Evolutionary conservation across 2,329 filamentous ascomycete species (phyloP).

Genomic region (Stachybotrys elegans): DNA sequence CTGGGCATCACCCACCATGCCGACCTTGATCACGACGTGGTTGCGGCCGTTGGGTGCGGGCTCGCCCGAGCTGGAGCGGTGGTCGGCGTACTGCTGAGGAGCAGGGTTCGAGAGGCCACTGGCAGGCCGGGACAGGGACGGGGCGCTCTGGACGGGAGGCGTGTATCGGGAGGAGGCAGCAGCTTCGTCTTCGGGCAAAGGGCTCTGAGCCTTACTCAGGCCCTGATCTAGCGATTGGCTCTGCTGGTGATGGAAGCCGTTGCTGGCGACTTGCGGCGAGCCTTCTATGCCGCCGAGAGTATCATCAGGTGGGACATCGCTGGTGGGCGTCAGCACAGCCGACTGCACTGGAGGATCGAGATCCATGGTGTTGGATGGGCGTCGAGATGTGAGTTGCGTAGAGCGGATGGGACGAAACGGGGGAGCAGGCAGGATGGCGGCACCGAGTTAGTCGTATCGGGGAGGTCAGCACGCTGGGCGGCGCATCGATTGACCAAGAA

Average conservation of each 20-base stretch:
- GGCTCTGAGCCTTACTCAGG: slow-evolving; percentile 32
- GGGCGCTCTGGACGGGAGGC: slow-evolving; percentile 37
- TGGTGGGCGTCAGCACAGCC: slow-evolving; percentile 13
- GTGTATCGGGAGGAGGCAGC: slow-evolving; percentile 30
- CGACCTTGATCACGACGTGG: slow-evolving; percentile 96
- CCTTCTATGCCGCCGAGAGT: slow-evolving; percentile 45
- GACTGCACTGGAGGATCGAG: slow-evolving; percentile 16
- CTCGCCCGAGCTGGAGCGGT: slow-evolving; percentile 34
- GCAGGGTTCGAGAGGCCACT: slow-evolving; percentile 47
- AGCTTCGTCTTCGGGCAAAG: slow-evolving; percentile 37
- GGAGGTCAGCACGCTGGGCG: too few relatives aligned
- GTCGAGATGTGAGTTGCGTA: neutral
- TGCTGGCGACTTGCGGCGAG: slow-evolving; percentile 34
- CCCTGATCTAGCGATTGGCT: slow-evolving; percentile 47
- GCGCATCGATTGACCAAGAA: too few relatives aligned
- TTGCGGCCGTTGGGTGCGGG: slow-evolving; percentile 46
- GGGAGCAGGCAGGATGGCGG: too few relatives aligned
- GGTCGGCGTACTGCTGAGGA: slow-evolving; percentile 37
- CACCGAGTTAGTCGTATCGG: too few relatives aligned
- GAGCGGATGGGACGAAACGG: neutral
- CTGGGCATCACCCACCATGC: slow-evolving; percentile 98
- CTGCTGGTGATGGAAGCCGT: slow-evolving; percentile 36
- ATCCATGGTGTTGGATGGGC: slow-evolving; percentile 37
- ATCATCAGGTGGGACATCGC: slow-evolving; percentile 39
- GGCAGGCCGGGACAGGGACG: slow-evolving; percentile 48